Evolutionary conservation across 202 grass and related monocot genomes (phyloP).

Genomic region (Saccharum hybrid): DNA sequence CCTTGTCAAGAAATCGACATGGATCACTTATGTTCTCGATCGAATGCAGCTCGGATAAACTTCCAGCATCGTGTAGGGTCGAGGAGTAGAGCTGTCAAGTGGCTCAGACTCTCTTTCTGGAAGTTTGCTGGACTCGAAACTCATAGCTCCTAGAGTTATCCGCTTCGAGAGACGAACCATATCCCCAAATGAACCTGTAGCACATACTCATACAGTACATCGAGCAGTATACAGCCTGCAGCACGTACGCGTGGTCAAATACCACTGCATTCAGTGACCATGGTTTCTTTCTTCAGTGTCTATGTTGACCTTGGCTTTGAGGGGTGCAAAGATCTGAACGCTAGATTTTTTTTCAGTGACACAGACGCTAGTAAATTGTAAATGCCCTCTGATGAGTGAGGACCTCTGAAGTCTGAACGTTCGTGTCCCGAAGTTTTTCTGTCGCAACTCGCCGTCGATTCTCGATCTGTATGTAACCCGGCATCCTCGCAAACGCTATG

Average conservation of each 20-base stretch:
- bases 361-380: background rate
- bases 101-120: background rate
- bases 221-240: no score
- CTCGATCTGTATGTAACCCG: background rate
- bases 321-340: no score
- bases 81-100: background rate
- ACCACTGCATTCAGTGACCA: no score
- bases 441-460: background rate
- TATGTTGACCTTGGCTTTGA: no score
- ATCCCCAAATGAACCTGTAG: background rate
- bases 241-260: no score
- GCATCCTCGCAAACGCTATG: background rate
- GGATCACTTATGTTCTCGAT: constrained; percentile 43
- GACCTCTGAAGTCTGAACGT: background rate
- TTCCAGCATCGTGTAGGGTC: background rate
- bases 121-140: background rate
- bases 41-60: constrained; percentile 3
- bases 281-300: no score
- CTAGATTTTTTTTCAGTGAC: background rate
- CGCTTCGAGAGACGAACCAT: constrained; percentile 22
- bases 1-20: constrained; percentile 3
- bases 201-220: background rate
- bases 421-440: background rate
- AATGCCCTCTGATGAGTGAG: background rate
- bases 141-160: constrained; percentile 2